These are phyloP conservation scores for Peniophora sp. DNA, from an alignment of 1,284 basidiomycete species.

Conservation along the genomic window DNA sequence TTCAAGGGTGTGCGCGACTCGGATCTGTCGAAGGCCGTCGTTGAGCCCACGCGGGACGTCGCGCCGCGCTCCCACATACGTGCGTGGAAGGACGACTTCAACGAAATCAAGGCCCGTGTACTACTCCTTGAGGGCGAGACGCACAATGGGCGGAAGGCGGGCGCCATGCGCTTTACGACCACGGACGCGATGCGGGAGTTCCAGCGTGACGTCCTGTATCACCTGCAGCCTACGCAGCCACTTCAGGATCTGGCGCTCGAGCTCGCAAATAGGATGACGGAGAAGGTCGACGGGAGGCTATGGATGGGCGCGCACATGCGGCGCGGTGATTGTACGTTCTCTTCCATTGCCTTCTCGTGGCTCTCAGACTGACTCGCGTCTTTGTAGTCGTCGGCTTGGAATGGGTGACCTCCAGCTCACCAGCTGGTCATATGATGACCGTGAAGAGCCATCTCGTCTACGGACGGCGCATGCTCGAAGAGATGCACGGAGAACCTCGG, in stretches of 20 bases:
- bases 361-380: too few species aligned
- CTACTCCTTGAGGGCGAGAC: slow-evolving; percentile 33
- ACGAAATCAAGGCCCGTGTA: slow-evolving; percentile 23
- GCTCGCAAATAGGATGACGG: slow-evolving; percentile 26
- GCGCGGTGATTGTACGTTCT: slow-evolving; percentile 32
- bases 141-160: slow-evolving; percentile 33
- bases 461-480: slow-evolving; percentile 21
- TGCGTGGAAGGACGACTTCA: slow-evolving; percentile 32
- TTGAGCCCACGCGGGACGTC: slow-evolving; percentile 25
- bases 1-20: slow-evolving; percentile 20
- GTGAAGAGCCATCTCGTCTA: slow-evolving; percentile 23
- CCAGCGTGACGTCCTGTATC: slow-evolving; percentile 24
- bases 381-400: slow-evolving; percentile 17
- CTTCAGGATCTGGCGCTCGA: slow-evolving; percentile 24
- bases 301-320: slow-evolving; percentile 44
- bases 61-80: slow-evolving; percentile 23
- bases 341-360: too few species aligned
- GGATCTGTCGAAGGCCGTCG: slow-evolving; percentile 34
- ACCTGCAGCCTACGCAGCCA: slow-evolving; percentile 21
- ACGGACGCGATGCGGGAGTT: slow-evolving; percentile 21
- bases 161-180: slow-evolving; percentile 31
- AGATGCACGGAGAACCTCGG: slow-evolving; percentile 12
- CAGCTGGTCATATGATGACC: slow-evolving; percentile 28
- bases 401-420: slow-evolving; percentile 28
- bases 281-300: slow-evolving; percentile 25